phyloP scores from a whole-genome alignment of 495 filamentous ascomycete genomes.

The Penicillium samsonianum region DNA sequence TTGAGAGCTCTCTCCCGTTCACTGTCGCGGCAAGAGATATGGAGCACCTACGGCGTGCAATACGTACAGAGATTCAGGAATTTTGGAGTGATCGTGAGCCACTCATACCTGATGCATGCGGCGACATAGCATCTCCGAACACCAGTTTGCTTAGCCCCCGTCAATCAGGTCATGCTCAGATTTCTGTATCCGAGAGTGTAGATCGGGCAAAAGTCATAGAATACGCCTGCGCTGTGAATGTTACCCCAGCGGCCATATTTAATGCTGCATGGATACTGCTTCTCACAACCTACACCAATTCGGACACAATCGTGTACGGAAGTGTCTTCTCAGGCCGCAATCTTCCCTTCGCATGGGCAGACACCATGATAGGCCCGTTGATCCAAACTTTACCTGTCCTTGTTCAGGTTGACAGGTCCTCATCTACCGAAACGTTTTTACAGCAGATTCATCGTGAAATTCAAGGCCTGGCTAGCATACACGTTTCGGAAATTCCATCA shows the following conservation, averaged over 20 bases:
- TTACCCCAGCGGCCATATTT: slow-evolving; percentile 12
- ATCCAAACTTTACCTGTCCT: slow-evolving; percentile 28
- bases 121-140: neutral
- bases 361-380: slow-evolving; percentile 31
- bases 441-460: slow-evolving; percentile 10
- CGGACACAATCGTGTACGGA: slow-evolving; percentile 24
- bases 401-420: slow-evolving; percentile 5
- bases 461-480: slow-evolving; percentile 4
- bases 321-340: slow-evolving; percentile 32
- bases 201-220: slow-evolving; percentile 25
- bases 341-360: slow-evolving; percentile 18
- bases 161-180: neutral
- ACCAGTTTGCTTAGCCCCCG: neutral
- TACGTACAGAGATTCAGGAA: neutral
- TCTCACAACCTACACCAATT: slow-evolving; percentile 22
- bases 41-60: neutral
- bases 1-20: slow-evolving; percentile 8
- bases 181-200: neutral
- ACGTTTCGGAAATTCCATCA: slow-evolving; percentile 9
- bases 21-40: slow-evolving; percentile 4
- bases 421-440: neutral
- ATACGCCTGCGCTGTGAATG: slow-evolving; percentile 12
- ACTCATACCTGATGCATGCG: slow-evolving; percentile 5
- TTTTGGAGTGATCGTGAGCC: slow-evolving; percentile 13
- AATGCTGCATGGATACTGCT: slow-evolving; percentile 32